Evolutionary conservation across 495 filamentous ascomycete species (phyloP).

Genomic region (Neurospora sp.): DNA sequence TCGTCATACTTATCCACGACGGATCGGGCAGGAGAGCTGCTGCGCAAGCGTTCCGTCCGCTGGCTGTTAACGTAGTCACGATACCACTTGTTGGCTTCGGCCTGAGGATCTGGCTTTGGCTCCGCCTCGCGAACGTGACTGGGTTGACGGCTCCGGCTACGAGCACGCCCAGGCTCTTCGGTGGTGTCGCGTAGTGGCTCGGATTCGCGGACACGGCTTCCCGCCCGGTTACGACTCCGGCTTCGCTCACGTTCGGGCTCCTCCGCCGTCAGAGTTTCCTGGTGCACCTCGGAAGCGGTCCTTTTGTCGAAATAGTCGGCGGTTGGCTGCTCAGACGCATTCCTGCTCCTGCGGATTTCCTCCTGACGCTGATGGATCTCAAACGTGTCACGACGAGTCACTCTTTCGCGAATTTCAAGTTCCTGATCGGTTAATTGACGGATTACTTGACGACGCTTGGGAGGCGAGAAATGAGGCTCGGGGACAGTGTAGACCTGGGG

Average conservation of each 20-base stretch:
- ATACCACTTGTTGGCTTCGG: constrained; percentile 41
- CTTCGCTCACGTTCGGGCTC: constrained; percentile 9
- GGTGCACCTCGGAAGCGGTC: constrained; percentile 25
- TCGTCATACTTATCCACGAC: constrained; percentile 40
- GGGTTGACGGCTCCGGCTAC: neutral
- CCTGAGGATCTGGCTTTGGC: constrained; percentile 15
- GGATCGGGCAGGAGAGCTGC: constrained; percentile 32
- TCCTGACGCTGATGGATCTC: constrained; percentile 29
- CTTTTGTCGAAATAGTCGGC: constrained; percentile 25
- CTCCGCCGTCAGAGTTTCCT: constrained; percentile 27
- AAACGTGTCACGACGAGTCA: constrained; percentile 32
- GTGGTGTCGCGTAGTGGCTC: neutral
- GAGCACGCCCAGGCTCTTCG: neutral
- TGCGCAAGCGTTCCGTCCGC: constrained; percentile 32
- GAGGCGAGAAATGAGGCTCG: constrained; percentile 32
- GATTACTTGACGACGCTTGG: constrained; percentile 6
- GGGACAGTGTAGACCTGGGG: constrained; percentile 35
- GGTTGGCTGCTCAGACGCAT: constrained; percentile 13
- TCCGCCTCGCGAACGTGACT: neutral
- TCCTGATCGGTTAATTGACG: constrained; percentile 1
- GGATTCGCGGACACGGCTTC: constrained; percentile 11
- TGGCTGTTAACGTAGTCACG: constrained; percentile 21
- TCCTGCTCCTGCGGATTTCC: neutral
- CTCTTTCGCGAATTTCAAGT: constrained; percentile 15
- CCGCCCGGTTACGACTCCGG: constrained; percentile 4